Conservation (phyloP, 306 rosid species). For the Quercus glauca region DNA sequence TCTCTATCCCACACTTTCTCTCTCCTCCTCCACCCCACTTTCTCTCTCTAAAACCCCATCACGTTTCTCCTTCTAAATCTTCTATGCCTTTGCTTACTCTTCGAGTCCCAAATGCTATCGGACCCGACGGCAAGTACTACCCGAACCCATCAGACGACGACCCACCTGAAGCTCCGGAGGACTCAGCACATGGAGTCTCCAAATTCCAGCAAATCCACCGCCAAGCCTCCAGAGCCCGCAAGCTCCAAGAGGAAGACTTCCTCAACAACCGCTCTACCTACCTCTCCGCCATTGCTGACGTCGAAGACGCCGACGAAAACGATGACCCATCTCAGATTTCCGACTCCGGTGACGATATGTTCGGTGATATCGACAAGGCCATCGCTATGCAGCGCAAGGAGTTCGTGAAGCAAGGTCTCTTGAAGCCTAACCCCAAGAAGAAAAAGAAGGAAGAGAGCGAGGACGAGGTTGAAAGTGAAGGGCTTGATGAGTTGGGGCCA, state of each 20-base stretch:
- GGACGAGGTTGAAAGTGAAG: not conserved
- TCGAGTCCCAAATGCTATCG: conserved; percentile 43
- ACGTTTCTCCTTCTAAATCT: conserved; percentile 8
- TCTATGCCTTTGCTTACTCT: conserved; percentile 7
- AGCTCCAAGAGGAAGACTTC: conserved; percentile 64
- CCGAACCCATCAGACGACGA: conserved; percentile 82
- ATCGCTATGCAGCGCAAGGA: conserved; percentile 84
- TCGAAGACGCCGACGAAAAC: conserved; percentile 51
- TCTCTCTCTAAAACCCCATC: conserved; percentile 29
- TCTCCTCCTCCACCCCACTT: conserved; percentile 25
- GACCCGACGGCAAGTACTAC: conserved; percentile 68
- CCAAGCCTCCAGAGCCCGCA: conserved; percentile 77
- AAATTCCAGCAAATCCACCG: conserved; percentile 73
- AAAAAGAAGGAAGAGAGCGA: conserved; percentile 2
- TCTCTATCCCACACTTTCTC: conserved; percentile 42
- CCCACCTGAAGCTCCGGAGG: conserved; percentile 77
- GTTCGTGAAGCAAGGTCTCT: conserved; percentile 82
- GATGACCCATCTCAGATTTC: conserved; percentile 26
- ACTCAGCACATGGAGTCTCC: conserved; percentile 72
- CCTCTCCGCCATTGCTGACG: conserved; percentile 83
- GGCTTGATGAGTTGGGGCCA: conserved; percentile 51
- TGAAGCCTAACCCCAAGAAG: conserved; percentile 75
- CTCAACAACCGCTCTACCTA: conserved; percentile 71
- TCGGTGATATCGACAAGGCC: conserved; percentile 84
- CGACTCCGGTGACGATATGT: conserved; percentile 65